phyloP scores from a whole-genome alignment of 805 yeast species.

The Saccharomycopsis oosterbeekiorum region DNA sequence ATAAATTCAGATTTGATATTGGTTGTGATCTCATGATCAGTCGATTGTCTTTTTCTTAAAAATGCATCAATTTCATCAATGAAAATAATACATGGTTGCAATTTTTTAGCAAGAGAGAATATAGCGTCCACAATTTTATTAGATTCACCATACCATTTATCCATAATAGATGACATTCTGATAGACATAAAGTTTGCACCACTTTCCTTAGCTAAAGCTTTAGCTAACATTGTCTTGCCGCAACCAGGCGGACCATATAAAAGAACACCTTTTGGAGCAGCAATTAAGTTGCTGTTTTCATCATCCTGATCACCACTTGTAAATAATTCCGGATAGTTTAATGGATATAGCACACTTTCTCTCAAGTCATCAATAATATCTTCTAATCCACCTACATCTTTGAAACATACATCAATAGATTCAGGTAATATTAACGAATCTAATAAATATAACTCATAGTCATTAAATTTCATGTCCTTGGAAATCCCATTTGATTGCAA shows the following conservation, averaged over 20 bases:
- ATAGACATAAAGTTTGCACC: constrained; percentile 87
- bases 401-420: constrained; percentile 67
- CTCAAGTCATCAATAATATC: constrained; percentile 71
- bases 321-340: constrained; percentile 67
- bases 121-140: constrained; percentile 91
- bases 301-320: constrained; percentile 20
- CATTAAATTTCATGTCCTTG: constrained; percentile 39
- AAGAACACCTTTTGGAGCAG: constrained; percentile 91
- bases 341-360: constrained; percentile 83
- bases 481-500: constrained; percentile 36
- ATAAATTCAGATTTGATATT: constrained; percentile 92
- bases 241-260: constrained; percentile 96
- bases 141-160: constrained; percentile 96
- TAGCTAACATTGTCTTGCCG: constrained; percentile 95
- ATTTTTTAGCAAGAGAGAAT: constrained; percentile 77
- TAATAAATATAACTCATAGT: constrained; percentile 70
- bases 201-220: constrained; percentile 86
- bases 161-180: constrained; percentile 89
- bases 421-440: constrained; percentile 75
- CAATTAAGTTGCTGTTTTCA: constrained; percentile 56
- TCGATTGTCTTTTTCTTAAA: constrained; percentile 69
- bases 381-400: constrained; percentile 85
- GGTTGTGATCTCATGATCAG: constrained; percentile 93
- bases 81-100: constrained; percentile 90
- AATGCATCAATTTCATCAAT: constrained; percentile 96